A percentile compares a stretch with the other conserved stretches of the same genome.
These are phyloP conservation scores for Chalciporus chontae DNA, from an alignment of 768 basidiomycete genomes.

Conservation along the genomic window DNA sequence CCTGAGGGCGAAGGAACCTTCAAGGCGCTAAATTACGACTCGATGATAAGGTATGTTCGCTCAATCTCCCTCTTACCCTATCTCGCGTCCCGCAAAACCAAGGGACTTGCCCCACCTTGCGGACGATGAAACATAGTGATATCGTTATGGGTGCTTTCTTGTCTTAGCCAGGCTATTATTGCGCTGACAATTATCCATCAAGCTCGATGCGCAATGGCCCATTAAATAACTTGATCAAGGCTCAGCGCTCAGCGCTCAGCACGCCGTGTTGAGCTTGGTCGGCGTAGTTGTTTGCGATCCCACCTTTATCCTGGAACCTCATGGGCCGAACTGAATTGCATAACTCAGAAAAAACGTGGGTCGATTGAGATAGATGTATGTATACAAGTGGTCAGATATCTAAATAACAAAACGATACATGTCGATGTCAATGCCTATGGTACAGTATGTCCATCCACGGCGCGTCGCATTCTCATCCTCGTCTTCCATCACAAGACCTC, in stretches of 20 bases:
- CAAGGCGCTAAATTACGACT: too few species aligned
- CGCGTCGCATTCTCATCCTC: not conserved
- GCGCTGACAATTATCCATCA: constrained; percentile 5
- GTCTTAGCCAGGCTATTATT: not conserved
- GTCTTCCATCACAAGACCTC: not conserved
- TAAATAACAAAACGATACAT: constrained; percentile 2
- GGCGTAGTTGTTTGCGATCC: too few species aligned
- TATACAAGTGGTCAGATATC: constrained; percentile 13
- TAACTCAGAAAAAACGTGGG: too few species aligned
- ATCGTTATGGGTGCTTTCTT: constrained; percentile 25
- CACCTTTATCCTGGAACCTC: too few species aligned
- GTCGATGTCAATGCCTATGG: not conserved
- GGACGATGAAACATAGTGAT: constrained; percentile 36
- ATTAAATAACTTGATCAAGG: constrained; percentile 11
- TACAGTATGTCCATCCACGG: not conserved
- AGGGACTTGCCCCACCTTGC: constrained; percentile 33
- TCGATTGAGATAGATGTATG: not conserved
- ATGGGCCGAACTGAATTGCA: too few species aligned
- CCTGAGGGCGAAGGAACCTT: too few species aligned
- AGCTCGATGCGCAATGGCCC: too few species aligned
- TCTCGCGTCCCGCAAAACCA: too few species aligned
- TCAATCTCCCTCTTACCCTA: too few species aligned
- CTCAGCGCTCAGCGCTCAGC: constrained; percentile 15
- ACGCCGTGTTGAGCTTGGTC: constrained; percentile 3
- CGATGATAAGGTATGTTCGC: too few species aligned